Conservation (phyloP, 257 asterid species). For the Solanum boliviense region DNA sequence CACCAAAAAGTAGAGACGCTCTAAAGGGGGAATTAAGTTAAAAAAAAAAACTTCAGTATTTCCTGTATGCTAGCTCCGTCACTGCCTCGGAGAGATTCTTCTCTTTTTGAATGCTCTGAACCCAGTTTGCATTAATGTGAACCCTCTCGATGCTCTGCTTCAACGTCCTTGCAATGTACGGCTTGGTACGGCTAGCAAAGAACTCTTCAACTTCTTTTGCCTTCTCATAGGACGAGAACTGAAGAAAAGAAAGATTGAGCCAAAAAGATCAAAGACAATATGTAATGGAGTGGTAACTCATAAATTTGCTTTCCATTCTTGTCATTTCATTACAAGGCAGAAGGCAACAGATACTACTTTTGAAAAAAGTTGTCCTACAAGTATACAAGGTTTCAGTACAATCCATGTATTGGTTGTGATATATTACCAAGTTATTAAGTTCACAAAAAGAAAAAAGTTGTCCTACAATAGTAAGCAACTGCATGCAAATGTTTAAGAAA, state of each 20-base stretch:
- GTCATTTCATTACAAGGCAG: neutral
- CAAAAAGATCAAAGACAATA: neutral
- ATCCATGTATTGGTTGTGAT: too few species aligned
- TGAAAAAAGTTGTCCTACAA: neutral
- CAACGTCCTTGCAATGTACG: constrained; percentile 74
- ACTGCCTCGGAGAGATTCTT: constrained; percentile 45
- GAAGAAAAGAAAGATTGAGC: neutral
- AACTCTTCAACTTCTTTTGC: constrained; percentile 64
- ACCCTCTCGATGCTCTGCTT: constrained; percentile 84
- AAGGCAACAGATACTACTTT: neutral
- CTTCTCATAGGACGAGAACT: constrained; percentile 72
- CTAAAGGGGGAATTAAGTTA: neutral
- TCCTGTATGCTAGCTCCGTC: constrained; percentile 57
- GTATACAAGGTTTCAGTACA: too few species aligned
- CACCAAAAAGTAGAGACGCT: neutral
- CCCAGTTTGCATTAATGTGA: constrained; percentile 73
- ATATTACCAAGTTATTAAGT: too few species aligned
- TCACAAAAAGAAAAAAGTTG: neutral
- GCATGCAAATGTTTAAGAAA: neutral
- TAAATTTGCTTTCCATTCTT: neutral
- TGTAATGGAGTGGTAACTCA: too few species aligned
- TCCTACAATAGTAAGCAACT: neutral
- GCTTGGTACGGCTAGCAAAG: constrained; percentile 67
- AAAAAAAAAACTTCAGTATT: constrained; percentile 11
- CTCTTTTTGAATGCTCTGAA: constrained; percentile 62